Base-by-base conservation (phyloP, 768 basidiomycete genomes). In the Cantharellus anzutake region DNA sequence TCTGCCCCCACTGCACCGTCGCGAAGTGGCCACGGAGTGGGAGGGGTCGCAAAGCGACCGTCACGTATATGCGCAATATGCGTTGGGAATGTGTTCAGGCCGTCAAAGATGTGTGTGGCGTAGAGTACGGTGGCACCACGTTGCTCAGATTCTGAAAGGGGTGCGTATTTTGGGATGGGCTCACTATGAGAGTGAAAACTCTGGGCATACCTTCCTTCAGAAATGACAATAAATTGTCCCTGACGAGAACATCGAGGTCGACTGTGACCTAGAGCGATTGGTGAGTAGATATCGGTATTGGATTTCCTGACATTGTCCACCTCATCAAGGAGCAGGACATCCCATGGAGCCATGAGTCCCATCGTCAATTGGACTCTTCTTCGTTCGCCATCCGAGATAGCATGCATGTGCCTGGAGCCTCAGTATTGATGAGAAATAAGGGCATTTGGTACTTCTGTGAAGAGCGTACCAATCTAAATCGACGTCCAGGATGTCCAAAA, bases 101-200 rank as follows among this genome's bases (percentile, higher is more conserved):
- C 94, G 68, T 98, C 94, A 64, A 92, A 96, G 66, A 99, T 96
- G 70, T 99, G 96, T 1, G 93, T 97, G 5, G 93, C 91, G 71
- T 96, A 98, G 58, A 99, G 71, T 59, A 98, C 84, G 7, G 94
- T 96, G 5, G 93, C 87, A 0, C 80, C 79, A 41, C 96, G 80
- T 3, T 71, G 67, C 62, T 84, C 78, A 63, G 86, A 86, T 66
- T 99, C 96, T 11, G 29, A 11, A 48, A 11, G 44, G 1, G 44
- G 11, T 48, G 11, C 11, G 44, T 11, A 48, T 29, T 11, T 11
- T 48, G 29, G 29, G 44, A 29, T 11, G 44, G 11, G 44, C 29
- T 29, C 44, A 48, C 29, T 48, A 48, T 48, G 11, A 48, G 29
- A 11, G 29, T 11, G 11, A 48, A 29, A 48, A 1, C 44, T 11